Conservation (phyloP, 1,284 basidiomycete genomes). For the Rhodotorula mucilaginosa region DNA sequence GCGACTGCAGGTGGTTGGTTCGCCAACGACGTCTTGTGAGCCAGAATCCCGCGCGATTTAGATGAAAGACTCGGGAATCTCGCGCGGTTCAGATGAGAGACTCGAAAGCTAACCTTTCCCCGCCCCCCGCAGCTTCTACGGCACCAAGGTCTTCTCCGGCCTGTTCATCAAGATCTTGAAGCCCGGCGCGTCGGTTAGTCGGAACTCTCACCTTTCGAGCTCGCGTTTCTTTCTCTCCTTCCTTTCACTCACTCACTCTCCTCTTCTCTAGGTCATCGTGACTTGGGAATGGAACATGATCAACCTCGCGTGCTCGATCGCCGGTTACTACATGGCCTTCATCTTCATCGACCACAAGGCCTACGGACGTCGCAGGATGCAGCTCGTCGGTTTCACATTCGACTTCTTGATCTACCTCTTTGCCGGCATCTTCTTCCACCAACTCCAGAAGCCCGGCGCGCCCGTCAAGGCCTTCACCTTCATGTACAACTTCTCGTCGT, state of each 20-base stretch:
- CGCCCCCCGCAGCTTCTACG: slow-evolving; percentile 21
- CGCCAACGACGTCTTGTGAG: slow-evolving; percentile 54
- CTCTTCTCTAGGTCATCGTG: slow-evolving; percentile 41
- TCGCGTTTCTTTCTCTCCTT: too few species aligned
- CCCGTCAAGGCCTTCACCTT: slow-evolving; percentile 44
- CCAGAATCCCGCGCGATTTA: too few species aligned
- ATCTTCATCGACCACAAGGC: slow-evolving; percentile 58
- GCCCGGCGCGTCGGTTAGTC: slow-evolving; percentile 45
- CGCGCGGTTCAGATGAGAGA: too few species aligned
- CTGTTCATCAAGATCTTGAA: slow-evolving; percentile 55
- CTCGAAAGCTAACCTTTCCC: too few species aligned
- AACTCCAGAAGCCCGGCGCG: slow-evolving; percentile 46
- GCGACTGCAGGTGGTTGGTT: slow-evolving; percentile 57
- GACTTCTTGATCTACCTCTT: slow-evolving; percentile 48
- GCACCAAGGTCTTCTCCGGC: slow-evolving; percentile 50
- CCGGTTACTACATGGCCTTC: slow-evolving; percentile 58
- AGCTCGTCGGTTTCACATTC: slow-evolving; percentile 54
- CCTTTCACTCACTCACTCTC: too few species aligned
- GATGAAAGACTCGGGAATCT: too few species aligned
- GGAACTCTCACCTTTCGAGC: too few species aligned
- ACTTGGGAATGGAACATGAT: slow-evolving; percentile 57
- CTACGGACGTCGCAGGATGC: slow-evolving; percentile 47
- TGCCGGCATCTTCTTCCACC: slow-evolving; percentile 49
- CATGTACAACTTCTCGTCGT: slow-evolving; percentile 37
- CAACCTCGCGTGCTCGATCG: slow-evolving; percentile 53